A percentile compares a stretch with the other conserved stretches of the same genome.
These are phyloP conservation scores for Diplodia corticola DNA, from an alignment of 2,329 filamentous ascomycete genomes.

Conservation along the genomic window DNA sequence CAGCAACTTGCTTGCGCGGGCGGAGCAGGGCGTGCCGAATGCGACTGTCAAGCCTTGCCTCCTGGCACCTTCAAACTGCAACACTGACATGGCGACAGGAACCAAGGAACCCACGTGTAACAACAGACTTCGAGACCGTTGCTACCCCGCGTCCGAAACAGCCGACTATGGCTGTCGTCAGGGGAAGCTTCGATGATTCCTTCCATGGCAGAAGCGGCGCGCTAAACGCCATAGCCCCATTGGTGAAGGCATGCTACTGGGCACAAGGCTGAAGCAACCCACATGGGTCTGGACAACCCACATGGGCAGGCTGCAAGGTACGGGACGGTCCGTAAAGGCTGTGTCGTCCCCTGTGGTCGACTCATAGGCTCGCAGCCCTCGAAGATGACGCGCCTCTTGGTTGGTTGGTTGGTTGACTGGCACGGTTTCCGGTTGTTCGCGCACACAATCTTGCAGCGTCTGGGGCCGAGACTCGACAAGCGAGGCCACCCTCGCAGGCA, in stretches of 20 bases:
- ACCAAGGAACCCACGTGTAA: background rate
- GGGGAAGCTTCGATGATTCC: background rate
- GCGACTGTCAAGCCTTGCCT: background rate
- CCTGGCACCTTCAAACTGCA: background rate
- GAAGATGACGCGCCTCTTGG: conserved; percentile 7
- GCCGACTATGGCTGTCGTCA: background rate
- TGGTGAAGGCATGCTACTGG: background rate
- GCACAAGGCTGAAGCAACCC: conserved; percentile 3
- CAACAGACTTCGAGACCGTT: background rate
- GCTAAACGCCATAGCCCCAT: background rate
- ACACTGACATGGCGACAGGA: background rate
- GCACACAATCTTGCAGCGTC: background rate
- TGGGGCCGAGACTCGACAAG: background rate
- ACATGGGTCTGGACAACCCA: background rate
- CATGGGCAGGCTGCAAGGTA: conserved; percentile 15
- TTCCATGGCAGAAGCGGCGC: background rate
- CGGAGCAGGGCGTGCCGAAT: background rate
- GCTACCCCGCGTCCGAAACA: background rate
- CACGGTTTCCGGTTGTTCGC: background rate
- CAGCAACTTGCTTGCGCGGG: background rate
- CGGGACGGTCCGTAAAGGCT: conserved; percentile 10
- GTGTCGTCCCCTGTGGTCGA: conserved; percentile 1
- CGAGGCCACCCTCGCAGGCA: background rate
- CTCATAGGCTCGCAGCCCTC: background rate
- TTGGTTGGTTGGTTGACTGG: background rate